Evolutionary conservation across 208 protist genomes (phyloP).

Genomic region (Leishmania braziliensis): DNA sequence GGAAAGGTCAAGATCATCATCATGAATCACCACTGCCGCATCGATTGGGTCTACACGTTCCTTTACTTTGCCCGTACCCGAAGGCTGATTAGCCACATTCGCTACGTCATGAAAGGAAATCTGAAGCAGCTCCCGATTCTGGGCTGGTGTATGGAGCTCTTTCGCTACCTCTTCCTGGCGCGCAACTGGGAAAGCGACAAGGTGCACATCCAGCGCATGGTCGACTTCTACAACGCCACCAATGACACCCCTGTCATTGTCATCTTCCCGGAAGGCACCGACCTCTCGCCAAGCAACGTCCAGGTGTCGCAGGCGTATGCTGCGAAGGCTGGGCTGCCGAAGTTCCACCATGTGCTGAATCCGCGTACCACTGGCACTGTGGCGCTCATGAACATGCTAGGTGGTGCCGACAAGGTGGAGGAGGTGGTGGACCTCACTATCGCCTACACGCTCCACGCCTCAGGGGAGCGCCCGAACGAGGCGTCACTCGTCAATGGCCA

Average conservation of each 20-base stretch:
- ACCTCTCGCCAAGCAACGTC: constrained; percentile 75
- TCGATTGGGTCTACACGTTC: constrained; percentile 77
- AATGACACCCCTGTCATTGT: constrained; percentile 51
- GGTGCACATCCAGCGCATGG: constrained; percentile 59
- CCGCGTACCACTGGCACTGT: constrained; percentile 77
- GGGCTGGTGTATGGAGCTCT: constrained; percentile 80
- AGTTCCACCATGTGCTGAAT: constrained; percentile 81
- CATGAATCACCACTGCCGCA: constrained; percentile 83
- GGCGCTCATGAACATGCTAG: constrained; percentile 75
- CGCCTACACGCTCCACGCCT: constrained; percentile 75
- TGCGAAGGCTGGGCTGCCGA: constrained; percentile 43
- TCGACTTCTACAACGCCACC: constrained; percentile 45
- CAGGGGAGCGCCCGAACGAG: constrained; percentile 67
- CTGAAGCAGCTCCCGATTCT: constrained; percentile 62
- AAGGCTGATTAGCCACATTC: constrained; percentile 31
- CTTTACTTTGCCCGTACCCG: constrained; percentile 41
- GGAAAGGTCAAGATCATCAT: constrained; percentile 86
- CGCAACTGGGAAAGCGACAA: constrained; percentile 79
- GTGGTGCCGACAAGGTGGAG: constrained; percentile 58
- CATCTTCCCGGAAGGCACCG: constrained; percentile 89
- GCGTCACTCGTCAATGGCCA: constrained; percentile 67
- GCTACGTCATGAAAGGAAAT: constrained; percentile 74
- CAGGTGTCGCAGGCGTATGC: constrained; percentile 70
- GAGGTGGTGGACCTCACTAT: constrained; percentile 88
- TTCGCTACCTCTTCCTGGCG: constrained; percentile 86